A percentile compares a stretch with the other conserved stretches of the same genome.
Conservation (phyloP, 768 basidiomycete species). For the Agaricus subrufescens region DNA sequence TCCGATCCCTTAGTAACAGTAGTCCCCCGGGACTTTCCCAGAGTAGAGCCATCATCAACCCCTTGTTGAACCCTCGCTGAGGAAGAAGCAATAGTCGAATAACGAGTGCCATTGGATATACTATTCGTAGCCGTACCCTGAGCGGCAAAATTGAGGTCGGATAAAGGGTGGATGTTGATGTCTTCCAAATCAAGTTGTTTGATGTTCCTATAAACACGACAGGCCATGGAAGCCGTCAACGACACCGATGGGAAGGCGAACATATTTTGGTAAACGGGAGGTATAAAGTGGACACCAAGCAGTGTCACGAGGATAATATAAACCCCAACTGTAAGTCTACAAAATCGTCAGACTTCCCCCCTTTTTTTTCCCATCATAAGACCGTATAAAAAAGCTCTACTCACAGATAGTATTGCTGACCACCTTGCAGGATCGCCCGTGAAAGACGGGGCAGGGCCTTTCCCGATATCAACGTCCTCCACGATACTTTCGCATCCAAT, state of each 20-base stretch:
- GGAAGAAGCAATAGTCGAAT: too few relatives aligned
- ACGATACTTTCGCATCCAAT: conserved; percentile 7
- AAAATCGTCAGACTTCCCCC: neutral
- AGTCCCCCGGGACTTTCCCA: too few relatives aligned
- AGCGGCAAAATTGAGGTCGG: neutral
- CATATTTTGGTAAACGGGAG: conserved; percentile 4
- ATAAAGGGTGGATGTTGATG: neutral
- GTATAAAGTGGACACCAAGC: neutral
- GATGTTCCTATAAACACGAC: conserved; percentile 4
- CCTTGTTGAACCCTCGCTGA: too few relatives aligned
- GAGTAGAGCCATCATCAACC: too few relatives aligned
- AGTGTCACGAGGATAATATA: neutral
- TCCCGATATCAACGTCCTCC: conserved; percentile 19
- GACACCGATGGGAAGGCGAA: conserved; percentile 4
- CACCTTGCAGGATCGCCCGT: conserved; percentile 22
- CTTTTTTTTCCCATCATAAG: too few relatives aligned
- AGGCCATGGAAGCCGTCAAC: conserved; percentile 3
- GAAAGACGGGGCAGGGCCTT: conserved; percentile 20
- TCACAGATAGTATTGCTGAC: conserved; percentile 31
- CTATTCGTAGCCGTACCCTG: neutral
- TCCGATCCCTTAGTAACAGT: too few relatives aligned
- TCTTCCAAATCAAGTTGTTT: conserved; percentile 1
- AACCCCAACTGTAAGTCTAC: neutral
- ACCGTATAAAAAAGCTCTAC: too few relatives aligned
- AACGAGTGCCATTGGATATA: neutral